These are phyloP conservation scores for Protomyces pachydermus DNA, from an alignment of 1,139 yeast genomes.

Conservation along the genomic window DNA sequence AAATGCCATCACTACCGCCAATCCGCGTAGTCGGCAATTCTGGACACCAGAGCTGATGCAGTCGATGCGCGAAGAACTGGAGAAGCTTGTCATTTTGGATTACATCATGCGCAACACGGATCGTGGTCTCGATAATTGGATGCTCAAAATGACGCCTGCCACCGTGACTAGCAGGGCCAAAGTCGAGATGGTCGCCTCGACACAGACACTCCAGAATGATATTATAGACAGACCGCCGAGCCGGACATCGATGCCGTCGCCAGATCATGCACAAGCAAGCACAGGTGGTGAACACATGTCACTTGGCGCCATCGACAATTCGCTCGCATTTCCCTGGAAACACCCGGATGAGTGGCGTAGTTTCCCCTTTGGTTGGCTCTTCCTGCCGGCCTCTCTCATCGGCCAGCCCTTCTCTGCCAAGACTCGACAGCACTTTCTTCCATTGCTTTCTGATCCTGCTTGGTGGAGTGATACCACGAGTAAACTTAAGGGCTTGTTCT, in stretches of 20 bases:
- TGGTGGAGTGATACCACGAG: slow-evolving; percentile 69
- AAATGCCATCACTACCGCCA: slow-evolving; percentile 4
- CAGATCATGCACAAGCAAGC: background rate
- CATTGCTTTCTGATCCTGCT: slow-evolving; percentile 52
- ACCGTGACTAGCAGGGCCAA: slow-evolving; percentile 3
- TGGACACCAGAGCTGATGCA: slow-evolving; percentile 54
- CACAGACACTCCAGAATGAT: slow-evolving; percentile 2
- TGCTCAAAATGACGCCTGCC: slow-evolving; percentile 50
- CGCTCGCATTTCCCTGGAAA: slow-evolving; percentile 74
- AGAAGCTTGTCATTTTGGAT: slow-evolving; percentile 64
- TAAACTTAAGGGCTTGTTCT: slow-evolving; percentile 49
- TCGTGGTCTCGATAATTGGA: slow-evolving; percentile 73
- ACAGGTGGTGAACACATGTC: slow-evolving; percentile 43
- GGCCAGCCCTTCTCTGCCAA: slow-evolving; percentile 62
- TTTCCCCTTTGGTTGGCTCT: slow-evolving; percentile 75
- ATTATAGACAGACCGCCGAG: slow-evolving; percentile 1
- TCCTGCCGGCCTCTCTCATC: slow-evolving; percentile 57
- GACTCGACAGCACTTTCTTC: slow-evolving; percentile 56
- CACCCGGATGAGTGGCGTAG: slow-evolving; percentile 81
- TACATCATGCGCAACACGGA: slow-evolving; percentile 73
- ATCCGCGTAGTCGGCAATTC: slow-evolving; percentile 33
- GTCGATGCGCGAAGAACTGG: slow-evolving; percentile 60
- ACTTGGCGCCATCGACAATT: slow-evolving; percentile 73
- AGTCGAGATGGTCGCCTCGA: slow-evolving; percentile 20
- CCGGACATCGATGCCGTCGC: slow-evolving; percentile 21